These are phyloP conservation scores for Atkinsonella texensis DNA, from an alignment of 2,329 filamentous ascomycete species.

Conservation along the genomic window DNA sequence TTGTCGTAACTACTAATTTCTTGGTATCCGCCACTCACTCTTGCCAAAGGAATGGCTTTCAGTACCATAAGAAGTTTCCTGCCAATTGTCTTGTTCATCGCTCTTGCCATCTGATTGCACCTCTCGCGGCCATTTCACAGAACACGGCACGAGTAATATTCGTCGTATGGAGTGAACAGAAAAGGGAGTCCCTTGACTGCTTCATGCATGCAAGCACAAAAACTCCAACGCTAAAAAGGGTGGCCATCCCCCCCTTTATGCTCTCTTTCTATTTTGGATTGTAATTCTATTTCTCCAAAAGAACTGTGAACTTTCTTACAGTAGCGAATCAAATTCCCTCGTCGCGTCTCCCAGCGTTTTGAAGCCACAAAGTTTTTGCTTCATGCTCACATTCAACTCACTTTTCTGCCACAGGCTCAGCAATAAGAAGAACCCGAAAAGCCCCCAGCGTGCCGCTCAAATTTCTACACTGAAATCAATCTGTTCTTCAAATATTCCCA, in stretches of 20 bases:
- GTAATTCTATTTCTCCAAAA: neutral
- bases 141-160: no score
- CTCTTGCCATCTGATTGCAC: no score
- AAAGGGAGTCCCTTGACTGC: neutral
- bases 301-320: neutral
- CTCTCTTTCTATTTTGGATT: slow-evolving; percentile 5
- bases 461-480: no score
- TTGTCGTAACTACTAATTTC: no score
- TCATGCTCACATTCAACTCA: neutral
- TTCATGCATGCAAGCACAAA: neutral
- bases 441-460: neutral
- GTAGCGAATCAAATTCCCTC: neutral
- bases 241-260: neutral
- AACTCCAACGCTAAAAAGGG: neutral
- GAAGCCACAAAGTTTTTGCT: neutral
- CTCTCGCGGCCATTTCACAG: no score
- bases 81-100: no score
- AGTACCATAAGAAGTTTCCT: no score
- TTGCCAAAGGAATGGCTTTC: no score
- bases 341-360: neutral
- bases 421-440: neutral
- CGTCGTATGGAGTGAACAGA: no score
- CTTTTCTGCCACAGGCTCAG: neutral
- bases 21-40: no score
- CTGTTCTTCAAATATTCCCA: no score